Percentiles rank a stretch among this genome's conserved stretches.
Evolutionary conservation across 2,329 filamentous ascomycete species (phyloP).

Genomic region (Grosmannia clavigera): DNA sequence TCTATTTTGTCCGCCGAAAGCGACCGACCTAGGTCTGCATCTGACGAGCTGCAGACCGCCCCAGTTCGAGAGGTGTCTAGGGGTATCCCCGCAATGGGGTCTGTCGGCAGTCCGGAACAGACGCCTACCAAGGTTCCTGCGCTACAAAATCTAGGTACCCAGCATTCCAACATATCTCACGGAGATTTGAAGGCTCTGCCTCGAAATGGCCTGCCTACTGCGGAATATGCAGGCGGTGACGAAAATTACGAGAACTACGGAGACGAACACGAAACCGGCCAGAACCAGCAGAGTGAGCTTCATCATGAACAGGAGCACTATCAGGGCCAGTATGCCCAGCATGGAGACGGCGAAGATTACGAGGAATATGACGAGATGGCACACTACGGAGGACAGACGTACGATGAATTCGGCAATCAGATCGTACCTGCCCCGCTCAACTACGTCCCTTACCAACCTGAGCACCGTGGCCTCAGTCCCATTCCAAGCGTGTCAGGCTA

Average conservation of each 20-base stretch:
- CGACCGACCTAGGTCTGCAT: conserved; percentile 58
- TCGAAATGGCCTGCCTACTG: conserved; percentile 25
- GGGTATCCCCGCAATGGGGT: conserved; percentile 45
- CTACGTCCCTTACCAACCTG: conserved; percentile 56
- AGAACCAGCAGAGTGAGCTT: conserved; percentile 10
- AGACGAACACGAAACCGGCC: conserved; percentile 24
- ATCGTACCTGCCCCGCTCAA: conserved; percentile 52
- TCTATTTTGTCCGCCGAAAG: conserved; percentile 78
- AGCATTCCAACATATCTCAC: conserved; percentile 52
- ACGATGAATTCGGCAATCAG: conserved; percentile 43
- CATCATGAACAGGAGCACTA: conserved; percentile 13
- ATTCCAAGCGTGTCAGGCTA: conserved; percentile 89
- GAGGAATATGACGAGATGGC: conserved; percentile 16
- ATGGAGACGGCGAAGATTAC: conserved; percentile 21
- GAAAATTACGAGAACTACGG: conserved; percentile 31
- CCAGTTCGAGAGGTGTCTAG: conserved; percentile 50
- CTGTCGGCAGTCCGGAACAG: conserved; percentile 47
- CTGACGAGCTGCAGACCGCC: conserved; percentile 37
- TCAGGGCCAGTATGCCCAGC: conserved; percentile 9
- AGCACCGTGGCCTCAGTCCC: conserved; percentile 66
- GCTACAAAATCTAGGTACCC: conserved; percentile 50
- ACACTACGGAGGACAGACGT: conserved; percentile 22
- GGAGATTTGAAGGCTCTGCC: conserved; percentile 45
- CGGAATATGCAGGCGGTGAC: conserved; percentile 26
- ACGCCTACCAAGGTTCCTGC: conserved; percentile 32